A percentile compares a stretch with the other conserved stretches of the same genome.
These are phyloP conservation scores for Mucor velutinosus DNA, from an alignment of 371 early-diverging fungal genomes.

Conservation along the genomic window DNA sequence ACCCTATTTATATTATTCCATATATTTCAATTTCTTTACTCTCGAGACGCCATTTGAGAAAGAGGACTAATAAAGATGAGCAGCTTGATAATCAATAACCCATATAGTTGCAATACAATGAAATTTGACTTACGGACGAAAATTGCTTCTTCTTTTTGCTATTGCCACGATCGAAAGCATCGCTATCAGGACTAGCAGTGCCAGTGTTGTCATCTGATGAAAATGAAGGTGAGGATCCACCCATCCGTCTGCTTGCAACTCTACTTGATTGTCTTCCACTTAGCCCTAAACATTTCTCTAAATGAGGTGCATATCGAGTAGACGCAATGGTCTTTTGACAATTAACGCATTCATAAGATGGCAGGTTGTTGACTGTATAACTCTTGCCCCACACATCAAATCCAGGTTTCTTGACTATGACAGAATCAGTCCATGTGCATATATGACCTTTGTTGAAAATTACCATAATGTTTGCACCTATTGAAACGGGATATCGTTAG, in stretches of 20 bases:
- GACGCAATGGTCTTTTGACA: conserved; percentile 80
- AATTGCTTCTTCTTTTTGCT: conserved; percentile 16
- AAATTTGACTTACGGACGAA: conserved; percentile 13
- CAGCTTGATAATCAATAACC: not conserved
- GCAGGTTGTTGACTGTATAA: conserved; percentile 56
- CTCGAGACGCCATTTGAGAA: conserved; percentile 30
- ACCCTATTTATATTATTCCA: conserved; percentile 5
- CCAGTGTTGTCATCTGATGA: conserved; percentile 28
- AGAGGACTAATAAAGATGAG: conserved; percentile 14
- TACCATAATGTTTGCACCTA: conserved; percentile 39
- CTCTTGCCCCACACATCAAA: conserved; percentile 75
- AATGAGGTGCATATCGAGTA: conserved; percentile 81
- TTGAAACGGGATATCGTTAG: not conserved
- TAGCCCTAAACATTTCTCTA: conserved; percentile 89
- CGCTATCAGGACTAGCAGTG: conserved; percentile 20
- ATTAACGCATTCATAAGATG: conserved; percentile 76
- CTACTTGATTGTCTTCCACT: conserved; percentile 72
- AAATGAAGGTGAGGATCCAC: conserved; percentile 21
- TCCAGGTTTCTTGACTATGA: conserved; percentile 54
- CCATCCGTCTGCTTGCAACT: conserved; percentile 60
- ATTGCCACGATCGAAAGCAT: conserved; percentile 8
- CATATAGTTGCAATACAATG: not conserved
- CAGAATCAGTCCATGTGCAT: too few relatives aligned
- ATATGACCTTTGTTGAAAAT: not conserved
- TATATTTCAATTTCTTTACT: conserved; percentile 35